These are phyloP conservation scores for Angomonas desouzai DNA, from an alignment of 208 protist species.

Conservation along the genomic window DNA sequence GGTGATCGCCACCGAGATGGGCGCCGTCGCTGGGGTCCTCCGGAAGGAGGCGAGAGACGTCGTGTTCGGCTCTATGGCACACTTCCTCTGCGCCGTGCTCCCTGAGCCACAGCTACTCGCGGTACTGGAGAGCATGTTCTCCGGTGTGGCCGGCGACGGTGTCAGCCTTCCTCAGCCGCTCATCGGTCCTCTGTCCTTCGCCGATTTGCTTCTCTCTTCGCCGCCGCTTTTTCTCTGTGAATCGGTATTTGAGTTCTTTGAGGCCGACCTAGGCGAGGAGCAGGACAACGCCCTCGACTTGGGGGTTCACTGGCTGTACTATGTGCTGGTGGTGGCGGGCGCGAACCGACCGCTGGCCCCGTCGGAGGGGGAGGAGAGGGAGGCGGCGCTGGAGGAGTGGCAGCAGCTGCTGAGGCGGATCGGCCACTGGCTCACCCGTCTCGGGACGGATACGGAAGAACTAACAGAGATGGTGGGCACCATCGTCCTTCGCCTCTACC, in stretches of 20 bases:
- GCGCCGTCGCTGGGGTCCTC: slow-evolving; percentile 6
- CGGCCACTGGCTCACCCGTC: neutral
- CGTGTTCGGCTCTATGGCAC: neutral
- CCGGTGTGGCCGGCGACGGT: neutral
- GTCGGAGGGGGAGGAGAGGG: slow-evolving; percentile 18
- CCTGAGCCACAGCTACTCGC: neutral
- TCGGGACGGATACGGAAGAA: neutral
- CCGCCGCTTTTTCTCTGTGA: slow-evolving; percentile 28
- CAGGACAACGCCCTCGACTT: neutral
- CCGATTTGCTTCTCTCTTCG: slow-evolving; percentile 19
- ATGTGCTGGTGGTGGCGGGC: slow-evolving; percentile 3
- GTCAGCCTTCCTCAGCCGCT: slow-evolving; percentile 17
- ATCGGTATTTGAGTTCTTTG: slow-evolving; percentile 18
- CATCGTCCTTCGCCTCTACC: neutral
- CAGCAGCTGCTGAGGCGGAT: neutral
- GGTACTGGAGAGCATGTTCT: neutral
- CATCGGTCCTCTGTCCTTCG: slow-evolving; percentile 22
- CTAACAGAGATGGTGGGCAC: slow-evolving; percentile 10
- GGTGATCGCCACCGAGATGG: slow-evolving; percentile 22
- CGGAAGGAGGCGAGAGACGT: neutral
- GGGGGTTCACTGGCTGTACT: neutral
- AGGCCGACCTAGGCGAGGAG: neutral
- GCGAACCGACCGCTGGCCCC: neutral
- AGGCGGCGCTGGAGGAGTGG: neutral
- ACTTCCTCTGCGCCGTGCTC: neutral